Evolutionary conservation across 805 yeast species (phyloP).

Genomic region (Alloascoidea hylecoeti): DNA sequence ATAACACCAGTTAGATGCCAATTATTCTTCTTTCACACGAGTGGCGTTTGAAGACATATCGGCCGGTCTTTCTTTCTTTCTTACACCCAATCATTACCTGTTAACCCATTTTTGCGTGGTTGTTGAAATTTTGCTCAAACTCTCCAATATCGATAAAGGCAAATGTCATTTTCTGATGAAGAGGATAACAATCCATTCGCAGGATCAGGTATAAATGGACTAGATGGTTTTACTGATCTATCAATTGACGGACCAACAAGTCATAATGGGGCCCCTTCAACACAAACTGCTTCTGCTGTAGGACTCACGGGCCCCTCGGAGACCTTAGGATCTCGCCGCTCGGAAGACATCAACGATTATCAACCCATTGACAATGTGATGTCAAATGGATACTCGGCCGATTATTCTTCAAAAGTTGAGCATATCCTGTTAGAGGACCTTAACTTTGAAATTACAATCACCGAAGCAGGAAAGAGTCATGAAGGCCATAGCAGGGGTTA

Average conservation of each 20-base stretch:
- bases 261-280: constrained; percentile 1
- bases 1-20: no score
- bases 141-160: no score
- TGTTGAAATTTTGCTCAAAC: no score
- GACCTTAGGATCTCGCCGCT: no score
- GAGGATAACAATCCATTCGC: constrained; percentile 32
- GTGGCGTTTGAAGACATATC: no score
- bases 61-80: no score
- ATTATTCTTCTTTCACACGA: no score
- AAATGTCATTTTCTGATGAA: constrained; percentile 13
- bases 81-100: no score
- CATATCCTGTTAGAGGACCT: constrained; percentile 17
- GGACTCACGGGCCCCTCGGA: background rate
- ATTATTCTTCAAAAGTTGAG: constrained; percentile 16
- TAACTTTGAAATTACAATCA: constrained; percentile 28
- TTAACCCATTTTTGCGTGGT: no score
- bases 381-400: no score
- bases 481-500: constrained; percentile 70
- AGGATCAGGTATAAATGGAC: constrained; percentile 7
- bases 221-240: constrained; percentile 1
- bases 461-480: constrained; percentile 75
- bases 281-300: background rate
- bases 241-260: background rate
- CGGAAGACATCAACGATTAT: background rate
- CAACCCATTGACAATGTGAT: background rate